A percentile compares a stretch with the other conserved stretches of the same genome.
Conservation (phyloP, 345 rosid genomes). For the Gossypium anomalum region DNA sequence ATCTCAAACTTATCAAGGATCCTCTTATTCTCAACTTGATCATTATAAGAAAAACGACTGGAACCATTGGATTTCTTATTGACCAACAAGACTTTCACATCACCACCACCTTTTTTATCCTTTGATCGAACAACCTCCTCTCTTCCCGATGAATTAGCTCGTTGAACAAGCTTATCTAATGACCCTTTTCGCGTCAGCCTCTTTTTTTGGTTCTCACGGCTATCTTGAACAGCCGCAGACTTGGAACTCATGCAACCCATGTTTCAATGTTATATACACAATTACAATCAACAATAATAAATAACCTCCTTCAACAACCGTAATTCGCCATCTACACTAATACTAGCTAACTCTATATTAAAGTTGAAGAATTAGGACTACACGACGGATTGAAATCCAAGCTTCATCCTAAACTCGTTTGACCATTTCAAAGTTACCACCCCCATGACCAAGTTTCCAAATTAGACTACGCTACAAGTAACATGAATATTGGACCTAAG, state of each 20-base stretch:
- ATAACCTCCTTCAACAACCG: constrained; percentile 16
- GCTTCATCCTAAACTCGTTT: background rate
- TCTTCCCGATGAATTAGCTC: constrained; percentile 56
- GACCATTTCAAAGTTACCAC: constrained; percentile 22
- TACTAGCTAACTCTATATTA: constrained; percentile 15
- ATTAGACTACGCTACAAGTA: constrained; percentile 6
- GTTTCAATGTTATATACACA: background rate
- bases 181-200: constrained; percentile 45
- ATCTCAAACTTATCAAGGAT: constrained; percentile 6
- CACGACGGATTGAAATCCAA: background rate
- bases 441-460: constrained; percentile 9
- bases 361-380: background rate
- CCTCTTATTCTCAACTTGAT: constrained; percentile 41
- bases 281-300: background rate
- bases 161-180: constrained; percentile 50
- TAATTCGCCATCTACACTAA: constrained; percentile 20
- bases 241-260: constrained; percentile 90
- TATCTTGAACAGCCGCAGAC: constrained; percentile 35
- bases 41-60: constrained; percentile 40
- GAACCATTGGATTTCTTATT: constrained; percentile 54
- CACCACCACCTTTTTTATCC: constrained; percentile 38
- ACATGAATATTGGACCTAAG: background rate
- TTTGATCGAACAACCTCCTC: constrained; percentile 44
- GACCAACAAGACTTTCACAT: constrained; percentile 44
- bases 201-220: constrained; percentile 42